These are phyloP conservation scores for Cucurbita moschata DNA, from an alignment of 306 rosid genomes.

Conservation along the genomic window DNA sequence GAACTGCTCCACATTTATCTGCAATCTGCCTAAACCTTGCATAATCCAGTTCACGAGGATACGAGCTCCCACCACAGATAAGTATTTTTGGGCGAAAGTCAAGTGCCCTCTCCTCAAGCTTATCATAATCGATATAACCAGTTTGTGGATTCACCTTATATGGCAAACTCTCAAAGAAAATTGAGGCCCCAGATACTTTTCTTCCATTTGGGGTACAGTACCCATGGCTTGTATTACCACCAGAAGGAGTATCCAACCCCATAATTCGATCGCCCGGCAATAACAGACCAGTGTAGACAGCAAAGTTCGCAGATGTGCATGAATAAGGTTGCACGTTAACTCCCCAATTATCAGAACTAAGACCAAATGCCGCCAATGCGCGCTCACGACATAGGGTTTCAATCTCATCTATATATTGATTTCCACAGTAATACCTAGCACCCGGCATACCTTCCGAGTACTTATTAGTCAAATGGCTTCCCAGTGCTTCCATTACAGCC, in stretches of 20 bases:
- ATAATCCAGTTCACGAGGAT: conserved; percentile 91
- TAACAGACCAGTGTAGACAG: conserved; percentile 71
- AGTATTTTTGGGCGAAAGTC: conserved; percentile 97
- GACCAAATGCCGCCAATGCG: conserved; percentile 55
- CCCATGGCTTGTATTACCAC: conserved; percentile 94
- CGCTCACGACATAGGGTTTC: conserved; percentile 71
- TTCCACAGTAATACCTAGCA: conserved; percentile 68
- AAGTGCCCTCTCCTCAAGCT: conserved; percentile 85
- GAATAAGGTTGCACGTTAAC: conserved; percentile 93
- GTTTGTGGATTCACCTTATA: conserved; percentile 79
- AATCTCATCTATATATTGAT: conserved; percentile 71
- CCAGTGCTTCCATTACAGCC: conserved; percentile 85
- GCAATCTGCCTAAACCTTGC: conserved; percentile 80
- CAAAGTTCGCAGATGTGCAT: conserved; percentile 85
- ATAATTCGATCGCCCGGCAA: conserved; percentile 75
- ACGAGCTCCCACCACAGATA: conserved; percentile 89
- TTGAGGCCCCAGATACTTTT: conserved; percentile 75
- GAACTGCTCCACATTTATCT: conserved; percentile 75
- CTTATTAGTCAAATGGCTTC: conserved; percentile 81
- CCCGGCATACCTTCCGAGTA: conserved; percentile 94
- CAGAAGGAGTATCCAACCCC: conserved; percentile 95
- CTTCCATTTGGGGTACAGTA: conserved; percentile 77
- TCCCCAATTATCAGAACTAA: conserved; percentile 63
- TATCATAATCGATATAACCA: conserved; percentile 71
- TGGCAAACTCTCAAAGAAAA: conserved; percentile 81